phyloP scores from a whole-genome alignment of 305 asterid species.

The Euphrasia arctica region DNA sequence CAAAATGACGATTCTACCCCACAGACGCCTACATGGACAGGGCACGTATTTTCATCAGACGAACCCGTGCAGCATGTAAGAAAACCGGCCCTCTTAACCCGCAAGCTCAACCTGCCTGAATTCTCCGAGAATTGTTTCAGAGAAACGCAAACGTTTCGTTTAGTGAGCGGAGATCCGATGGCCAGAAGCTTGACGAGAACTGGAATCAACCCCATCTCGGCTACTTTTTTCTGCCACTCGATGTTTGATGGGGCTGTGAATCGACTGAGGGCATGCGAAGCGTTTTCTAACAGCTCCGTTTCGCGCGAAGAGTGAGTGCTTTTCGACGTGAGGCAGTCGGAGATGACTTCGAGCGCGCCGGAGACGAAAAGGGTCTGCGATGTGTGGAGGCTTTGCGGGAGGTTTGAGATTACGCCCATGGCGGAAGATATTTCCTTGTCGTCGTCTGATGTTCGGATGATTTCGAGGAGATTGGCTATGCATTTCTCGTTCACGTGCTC shows the following conservation, averaged over 20 bases:
- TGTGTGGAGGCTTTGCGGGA: not conserved
- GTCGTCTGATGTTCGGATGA: not conserved
- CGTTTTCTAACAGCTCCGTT: slow-evolving; percentile 31
- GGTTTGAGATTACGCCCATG: not conserved
- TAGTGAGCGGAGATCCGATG: slow-evolving; percentile 30
- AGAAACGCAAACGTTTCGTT: slow-evolving; percentile 31
- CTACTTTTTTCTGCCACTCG: slow-evolving; percentile 39
- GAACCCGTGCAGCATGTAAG: slow-evolving; percentile 32
- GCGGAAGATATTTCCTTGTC: not conserved
- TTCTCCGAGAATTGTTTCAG: slow-evolving; percentile 44
- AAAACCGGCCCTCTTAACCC: slow-evolving; percentile 20
- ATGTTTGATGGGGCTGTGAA: slow-evolving; percentile 39
- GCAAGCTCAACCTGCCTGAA: slow-evolving; percentile 32
- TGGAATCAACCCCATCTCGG: slow-evolving; percentile 36
- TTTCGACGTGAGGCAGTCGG: not conserved
- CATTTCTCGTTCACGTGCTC: not conserved
- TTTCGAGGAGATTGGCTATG: not conserved
- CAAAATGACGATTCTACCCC: slow-evolving; percentile 4
- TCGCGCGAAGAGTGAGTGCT: slow-evolving; percentile 14
- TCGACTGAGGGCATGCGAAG: slow-evolving; percentile 39
- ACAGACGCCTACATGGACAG: slow-evolving; percentile 37
- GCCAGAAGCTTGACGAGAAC: slow-evolving; percentile 35
- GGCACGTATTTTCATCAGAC: slow-evolving; percentile 24
- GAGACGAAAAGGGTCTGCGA: not conserved
- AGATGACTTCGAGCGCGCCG: not conserved